Conservation (phyloP, 306 rosid species). For the Arachis stenosperma region DNA sequence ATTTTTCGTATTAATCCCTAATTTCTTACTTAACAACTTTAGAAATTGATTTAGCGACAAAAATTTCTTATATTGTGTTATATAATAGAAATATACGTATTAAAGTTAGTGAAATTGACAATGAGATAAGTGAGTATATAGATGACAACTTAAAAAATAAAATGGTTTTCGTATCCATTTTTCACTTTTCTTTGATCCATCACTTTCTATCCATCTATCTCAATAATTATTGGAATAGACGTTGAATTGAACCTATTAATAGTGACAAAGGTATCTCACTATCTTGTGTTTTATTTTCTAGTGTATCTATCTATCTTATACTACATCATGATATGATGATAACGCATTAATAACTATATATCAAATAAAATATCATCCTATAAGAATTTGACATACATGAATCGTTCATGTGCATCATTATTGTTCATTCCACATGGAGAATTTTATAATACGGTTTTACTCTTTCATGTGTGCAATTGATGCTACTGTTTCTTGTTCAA, state of each 20-base stretch:
- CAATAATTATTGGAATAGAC: slow-evolving; percentile 39
- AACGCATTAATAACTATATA: slow-evolving; percentile 13
- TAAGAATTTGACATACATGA: slow-evolving; percentile 41
- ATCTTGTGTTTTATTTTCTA: too few species aligned
- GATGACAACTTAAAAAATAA: background rate
- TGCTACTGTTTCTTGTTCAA: slow-evolving; percentile 31
- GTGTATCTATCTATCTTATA: too few species aligned
- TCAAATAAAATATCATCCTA: background rate
- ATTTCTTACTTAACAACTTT: too few species aligned
- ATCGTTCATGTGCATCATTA: slow-evolving; percentile 28
- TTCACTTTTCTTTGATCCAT: slow-evolving; percentile 20
- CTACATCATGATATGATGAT: slow-evolving; percentile 8
- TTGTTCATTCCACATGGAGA: slow-evolving; percentile 14
- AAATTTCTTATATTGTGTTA: too few species aligned
- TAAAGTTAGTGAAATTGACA: slow-evolving; percentile 7
- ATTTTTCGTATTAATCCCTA: too few species aligned
- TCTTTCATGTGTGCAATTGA: slow-evolving; percentile 14
- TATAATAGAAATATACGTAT: too few species aligned
- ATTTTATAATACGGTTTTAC: slow-evolving; percentile 9
- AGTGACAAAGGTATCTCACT: slow-evolving; percentile 35
- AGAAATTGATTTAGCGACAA: too few species aligned
- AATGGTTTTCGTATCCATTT: background rate
- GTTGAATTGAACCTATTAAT: slow-evolving; percentile 27
- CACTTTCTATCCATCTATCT: slow-evolving; percentile 35
- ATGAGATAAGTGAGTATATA: background rate